phyloP scores from a whole-genome alignment of 2,329 filamentous ascomycete species.

The Pseudogymnoascus sp. region DNA sequence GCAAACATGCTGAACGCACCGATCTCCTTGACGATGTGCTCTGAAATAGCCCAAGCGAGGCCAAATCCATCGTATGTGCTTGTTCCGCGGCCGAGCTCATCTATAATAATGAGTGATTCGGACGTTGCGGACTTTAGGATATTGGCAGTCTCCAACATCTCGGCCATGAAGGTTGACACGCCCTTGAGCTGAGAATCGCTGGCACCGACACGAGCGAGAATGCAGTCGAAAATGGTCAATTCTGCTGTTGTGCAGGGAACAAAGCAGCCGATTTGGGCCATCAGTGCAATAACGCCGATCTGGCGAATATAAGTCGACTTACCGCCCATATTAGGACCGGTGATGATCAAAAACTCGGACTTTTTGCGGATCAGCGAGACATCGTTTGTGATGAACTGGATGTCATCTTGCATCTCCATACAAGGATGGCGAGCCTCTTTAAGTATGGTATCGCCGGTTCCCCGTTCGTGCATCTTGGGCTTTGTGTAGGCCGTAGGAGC shows the following conservation, averaged over 20 bases:
- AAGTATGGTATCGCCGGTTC: constrained; percentile 80
- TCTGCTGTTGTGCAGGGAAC: constrained; percentile 88
- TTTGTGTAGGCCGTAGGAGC: constrained; percentile 87
- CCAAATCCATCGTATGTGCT: constrained; percentile 98
- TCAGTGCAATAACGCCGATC: constrained; percentile 90
- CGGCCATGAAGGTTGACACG: constrained; percentile 98
- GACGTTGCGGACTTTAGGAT: constrained; percentile 94
- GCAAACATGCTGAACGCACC: constrained; percentile 92
- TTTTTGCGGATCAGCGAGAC: constrained; percentile 68
- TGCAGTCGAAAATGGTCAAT: constrained; percentile 91
- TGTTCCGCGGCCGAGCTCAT: constrained; percentile 91
- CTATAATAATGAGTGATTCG: constrained; percentile 96
- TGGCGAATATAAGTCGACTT: constrained; percentile 98
- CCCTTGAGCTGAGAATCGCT: constrained; percentile 96
- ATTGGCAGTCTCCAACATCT: constrained; percentile 98
- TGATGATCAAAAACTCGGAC: constrained; percentile 92
- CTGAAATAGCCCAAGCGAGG: constrained; percentile 97
- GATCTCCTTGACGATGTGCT: constrained; percentile 94
- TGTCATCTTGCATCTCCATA: constrained; percentile 97
- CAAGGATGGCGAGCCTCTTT: constrained; percentile 92
- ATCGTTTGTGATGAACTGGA: constrained; percentile 98
- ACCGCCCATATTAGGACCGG: constrained; percentile 97
- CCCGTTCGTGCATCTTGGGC: constrained; percentile 81
- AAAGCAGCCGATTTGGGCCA: constrained; percentile 96
- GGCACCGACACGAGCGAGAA: constrained; percentile 89